phyloP scores from a whole-genome alignment of 176 grass and related monocot genomes.

The Oryza longistaminata region DNA sequence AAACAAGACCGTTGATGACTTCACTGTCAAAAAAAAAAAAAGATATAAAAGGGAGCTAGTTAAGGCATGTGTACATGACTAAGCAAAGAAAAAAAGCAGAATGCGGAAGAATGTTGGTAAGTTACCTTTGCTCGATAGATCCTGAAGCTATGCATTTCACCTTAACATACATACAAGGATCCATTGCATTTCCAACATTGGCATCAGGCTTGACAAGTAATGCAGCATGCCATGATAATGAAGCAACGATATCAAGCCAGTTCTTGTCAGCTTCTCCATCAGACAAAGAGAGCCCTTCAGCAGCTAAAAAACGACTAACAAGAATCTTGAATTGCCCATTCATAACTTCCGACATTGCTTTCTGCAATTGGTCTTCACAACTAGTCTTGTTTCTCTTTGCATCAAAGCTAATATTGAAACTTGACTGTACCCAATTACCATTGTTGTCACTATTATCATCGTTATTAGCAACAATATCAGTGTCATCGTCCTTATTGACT shows the following conservation, averaged over 20 bases:
- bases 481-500: slow-evolving; percentile 64
- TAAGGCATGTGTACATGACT: not conserved
- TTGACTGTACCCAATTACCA: slow-evolving; percentile 45
- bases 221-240: slow-evolving; percentile 87
- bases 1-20: slow-evolving; percentile 92
- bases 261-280: slow-evolving; percentile 41
- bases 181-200: slow-evolving; percentile 85
- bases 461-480: slow-evolving; percentile 43
- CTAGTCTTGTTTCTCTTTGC: slow-evolving; percentile 39
- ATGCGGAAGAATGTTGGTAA: slow-evolving; percentile 14
- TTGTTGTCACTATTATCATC: slow-evolving; percentile 49
- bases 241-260: slow-evolving; percentile 76
- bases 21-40: slow-evolving; percentile 62
- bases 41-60: slow-evolving; percentile 22
- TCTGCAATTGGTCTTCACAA: slow-evolving; percentile 56
- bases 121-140: slow-evolving; percentile 68
- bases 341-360: slow-evolving; percentile 91
- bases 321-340: slow-evolving; percentile 84
- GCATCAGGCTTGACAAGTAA: slow-evolving; percentile 79
- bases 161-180: slow-evolving; percentile 88
- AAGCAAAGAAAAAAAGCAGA: slow-evolving; percentile 1
- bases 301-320: slow-evolving; percentile 73
- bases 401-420: slow-evolving; percentile 45
- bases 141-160: slow-evolving; percentile 89
- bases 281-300: slow-evolving; percentile 65